phyloP scores from a whole-genome alignment of 2,329 filamentous ascomycete genomes.

The Clarireedia homoeocarpa region DNA sequence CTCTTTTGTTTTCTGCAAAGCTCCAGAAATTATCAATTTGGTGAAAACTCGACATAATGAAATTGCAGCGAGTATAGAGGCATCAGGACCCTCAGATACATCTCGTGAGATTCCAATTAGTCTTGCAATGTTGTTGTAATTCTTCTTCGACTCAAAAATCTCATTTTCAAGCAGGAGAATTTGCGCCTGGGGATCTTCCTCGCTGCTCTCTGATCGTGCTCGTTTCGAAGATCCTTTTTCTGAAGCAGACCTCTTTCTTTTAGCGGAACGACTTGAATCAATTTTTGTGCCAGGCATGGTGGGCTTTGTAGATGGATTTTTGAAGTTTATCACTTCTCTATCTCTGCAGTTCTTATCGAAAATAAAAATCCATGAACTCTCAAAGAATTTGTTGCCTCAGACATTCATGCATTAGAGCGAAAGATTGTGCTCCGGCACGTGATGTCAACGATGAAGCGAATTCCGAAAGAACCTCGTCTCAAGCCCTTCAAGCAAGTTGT shows the following conservation, averaged over 20 bases:
- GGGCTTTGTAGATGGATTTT: neutral
- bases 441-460: constrained; percentile 16
- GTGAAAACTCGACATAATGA: constrained; percentile 83
- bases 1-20: constrained; percentile 56
- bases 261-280: constrained; percentile 15
- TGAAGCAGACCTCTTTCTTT: constrained; percentile 44
- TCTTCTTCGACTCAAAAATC: constrained; percentile 76
- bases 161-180: constrained; percentile 72
- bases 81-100: constrained; percentile 42
- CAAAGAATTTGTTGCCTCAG: neutral
- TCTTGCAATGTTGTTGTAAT: constrained; percentile 83
- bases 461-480: constrained; percentile 19
- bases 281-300: constrained; percentile 24
- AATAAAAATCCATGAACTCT: constrained; percentile 2
- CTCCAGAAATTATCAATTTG: constrained; percentile 67
- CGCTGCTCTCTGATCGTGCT: constrained; percentile 36
- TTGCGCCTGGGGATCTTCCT: constrained; percentile 50
- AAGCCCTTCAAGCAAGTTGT: constrained; percentile 21
- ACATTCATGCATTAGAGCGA: neutral
- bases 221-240: constrained; percentile 38
- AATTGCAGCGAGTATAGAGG: constrained; percentile 62
- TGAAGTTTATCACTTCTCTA: neutral
- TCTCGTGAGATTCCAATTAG: constrained; percentile 55
- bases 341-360: neutral
- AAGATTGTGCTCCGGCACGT: constrained; percentile 6